These are phyloP conservation scores for Pneumocystis oryctolagi DNA, from an alignment of 1,139 yeast genomes.

Conservation along the genomic window DNA sequence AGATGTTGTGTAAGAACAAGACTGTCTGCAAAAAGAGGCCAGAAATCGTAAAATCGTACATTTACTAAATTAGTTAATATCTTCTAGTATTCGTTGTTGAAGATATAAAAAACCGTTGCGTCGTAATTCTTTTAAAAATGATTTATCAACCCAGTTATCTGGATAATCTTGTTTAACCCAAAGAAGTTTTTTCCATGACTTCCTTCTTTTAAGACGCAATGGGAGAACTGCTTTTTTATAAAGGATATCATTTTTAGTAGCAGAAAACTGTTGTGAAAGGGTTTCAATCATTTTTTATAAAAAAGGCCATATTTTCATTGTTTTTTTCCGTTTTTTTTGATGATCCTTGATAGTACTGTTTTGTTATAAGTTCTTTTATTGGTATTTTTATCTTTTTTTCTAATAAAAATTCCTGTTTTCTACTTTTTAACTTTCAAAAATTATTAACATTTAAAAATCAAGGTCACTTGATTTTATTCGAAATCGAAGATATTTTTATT, in stretches of 20 bases:
- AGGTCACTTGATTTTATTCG: too few relatives aligned
- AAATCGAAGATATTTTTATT: too few relatives aligned
- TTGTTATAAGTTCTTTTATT: neutral
- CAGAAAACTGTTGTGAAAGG: neutral
- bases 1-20: conserved; percentile 53
- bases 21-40: conserved; percentile 52
- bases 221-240: neutral
- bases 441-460: too few relatives aligned
- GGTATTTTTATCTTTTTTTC: too few relatives aligned
- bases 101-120: conserved; percentile 34
- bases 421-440: too few relatives aligned
- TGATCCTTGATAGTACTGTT: neutral
- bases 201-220: neutral
- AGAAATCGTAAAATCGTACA: conserved; percentile 51
- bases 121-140: conserved; percentile 64
- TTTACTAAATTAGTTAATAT: conserved; percentile 27
- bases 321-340: neutral
- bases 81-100: neutral
- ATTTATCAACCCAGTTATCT: conserved; percentile 73
- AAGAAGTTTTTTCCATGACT: conserved; percentile 67
- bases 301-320: neutral
- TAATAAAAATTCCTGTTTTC: too few relatives aligned
- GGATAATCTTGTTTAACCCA: conserved; percentile 81
- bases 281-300: neutral
- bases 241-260: neutral